These are phyloP conservation scores for Amesomyces nigricolor DNA, from an alignment of 2,329 filamentous ascomycete species.

Conservation along the genomic window DNA sequence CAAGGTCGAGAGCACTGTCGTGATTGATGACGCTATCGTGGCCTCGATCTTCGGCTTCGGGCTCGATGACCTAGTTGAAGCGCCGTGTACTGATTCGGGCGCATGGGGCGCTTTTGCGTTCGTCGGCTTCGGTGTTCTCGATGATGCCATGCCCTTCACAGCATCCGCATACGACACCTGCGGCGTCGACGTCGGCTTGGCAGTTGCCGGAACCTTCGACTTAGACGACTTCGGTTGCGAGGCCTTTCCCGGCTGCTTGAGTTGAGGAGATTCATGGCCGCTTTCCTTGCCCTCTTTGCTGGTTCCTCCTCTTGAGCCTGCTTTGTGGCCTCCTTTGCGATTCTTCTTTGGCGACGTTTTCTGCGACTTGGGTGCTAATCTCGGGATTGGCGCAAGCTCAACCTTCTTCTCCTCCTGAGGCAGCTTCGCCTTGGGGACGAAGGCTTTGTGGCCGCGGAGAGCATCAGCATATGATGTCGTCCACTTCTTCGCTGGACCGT, in stretches of 20 bases:
- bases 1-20: no score
- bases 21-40: background rate
- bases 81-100: background rate
- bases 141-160: conserved; percentile 1
- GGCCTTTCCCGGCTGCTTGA: background rate
- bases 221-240: background rate
- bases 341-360: background rate
- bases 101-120: background rate
- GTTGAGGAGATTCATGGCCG: background rate
- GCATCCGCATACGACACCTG: conserved; percentile 10
- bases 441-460: conserved; percentile 9
- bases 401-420: background rate
- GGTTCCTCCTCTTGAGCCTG: no score
- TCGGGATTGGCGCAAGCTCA: background rate
- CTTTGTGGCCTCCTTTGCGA: background rate
- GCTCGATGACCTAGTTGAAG: background rate
- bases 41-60: background rate
- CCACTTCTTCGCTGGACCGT: background rate
- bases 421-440: conserved; percentile 1
- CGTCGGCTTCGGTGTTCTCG: background rate
- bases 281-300: background rate
- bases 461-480: conserved; percentile 17
- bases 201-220: background rate
- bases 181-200: background rate
- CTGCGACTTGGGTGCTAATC: background rate